Evolutionary conservation across 2,329 filamentous ascomycete genomes (phyloP), one percentile per base, ranked within the genome.

Genomic region (Curvularia lunata): DNA sequence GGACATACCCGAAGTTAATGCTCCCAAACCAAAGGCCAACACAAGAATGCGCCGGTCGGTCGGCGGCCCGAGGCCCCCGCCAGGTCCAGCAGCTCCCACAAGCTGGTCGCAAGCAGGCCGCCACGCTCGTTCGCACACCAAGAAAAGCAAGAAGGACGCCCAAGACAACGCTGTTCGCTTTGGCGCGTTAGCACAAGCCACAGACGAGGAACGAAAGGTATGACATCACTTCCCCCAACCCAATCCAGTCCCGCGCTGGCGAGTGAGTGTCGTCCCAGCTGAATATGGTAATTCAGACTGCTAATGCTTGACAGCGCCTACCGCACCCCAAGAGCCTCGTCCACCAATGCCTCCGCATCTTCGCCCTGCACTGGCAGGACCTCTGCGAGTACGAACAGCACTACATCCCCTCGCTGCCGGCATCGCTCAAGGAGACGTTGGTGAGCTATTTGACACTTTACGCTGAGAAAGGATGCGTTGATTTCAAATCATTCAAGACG

Each of bases 381-480:
- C 81, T 88, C 59, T 71, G 83, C 25, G 79, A 83, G 50, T 86
- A 86, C 61, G 85, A 88, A 64, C 81, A 83, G 54, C 75, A 82
- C 18, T 84, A 83, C 48, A 71, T 88, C 2, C 75, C 79, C 1
- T 76, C 81, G 3, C 65, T 88, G 12, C 84, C 86, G 0, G 72
- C 78, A 16, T 77, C 78, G 40, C 65, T 86, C 5, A 85, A 85
- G 63, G 74, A 82, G 59, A 71, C 79, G 1, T 62, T 89, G 32
- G 68, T 88, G 23, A 85, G 82, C 62, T 88, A 88, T 68, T 66
- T 88, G 28, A 79, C 81, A 4, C 69, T 79, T 13, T 85, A 85
- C 64, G 80, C 81, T 1, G 73, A 77, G 0, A 66, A 75, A n/a
- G 67, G 72, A 2, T 74, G 75, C 3, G 65, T 83, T 19, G 70